These are phyloP conservation scores for Lignosus rhinocerotis DNA, from an alignment of 1,284 basidiomycete genomes.

Conservation along the genomic window DNA sequence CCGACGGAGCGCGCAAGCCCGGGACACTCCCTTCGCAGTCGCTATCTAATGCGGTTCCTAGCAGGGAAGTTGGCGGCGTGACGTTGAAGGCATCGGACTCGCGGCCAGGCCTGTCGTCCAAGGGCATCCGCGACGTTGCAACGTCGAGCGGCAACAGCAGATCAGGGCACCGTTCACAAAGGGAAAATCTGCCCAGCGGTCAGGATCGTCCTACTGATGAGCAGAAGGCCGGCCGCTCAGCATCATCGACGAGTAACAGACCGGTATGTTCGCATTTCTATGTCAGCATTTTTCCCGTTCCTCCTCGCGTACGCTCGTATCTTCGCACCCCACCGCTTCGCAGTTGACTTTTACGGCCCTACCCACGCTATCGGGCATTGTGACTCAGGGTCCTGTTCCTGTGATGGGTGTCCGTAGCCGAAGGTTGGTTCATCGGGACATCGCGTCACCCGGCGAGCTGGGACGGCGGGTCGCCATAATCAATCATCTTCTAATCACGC, in stretches of 20 bases:
- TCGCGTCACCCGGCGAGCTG: not conserved
- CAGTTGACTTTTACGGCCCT: not conserved
- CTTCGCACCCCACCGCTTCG: not conserved
- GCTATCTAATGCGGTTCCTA: conserved; percentile 6
- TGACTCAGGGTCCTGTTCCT: not conserved
- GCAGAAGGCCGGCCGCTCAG: conserved; percentile 8
- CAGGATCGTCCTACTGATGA: conserved; percentile 13
- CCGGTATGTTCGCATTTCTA: conserved; percentile 24
- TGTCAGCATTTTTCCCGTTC: conserved; percentile 4
- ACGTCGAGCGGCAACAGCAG: conserved; percentile 15
- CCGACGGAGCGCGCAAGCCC: conserved; percentile 5
- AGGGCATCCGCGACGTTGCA: conserved; percentile 14
- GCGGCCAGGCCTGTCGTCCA: not conserved
- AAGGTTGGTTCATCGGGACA: not conserved
- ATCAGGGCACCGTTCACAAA: conserved; percentile 24
- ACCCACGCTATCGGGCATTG: not conserved
- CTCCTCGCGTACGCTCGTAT: not conserved
- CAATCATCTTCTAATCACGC: not conserved
- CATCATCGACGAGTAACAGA: conserved; percentile 17
- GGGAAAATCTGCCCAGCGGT: conserved; percentile 15
- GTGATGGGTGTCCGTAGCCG: conserved; percentile 7
- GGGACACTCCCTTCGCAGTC: not conserved
- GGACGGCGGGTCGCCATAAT: not conserved
- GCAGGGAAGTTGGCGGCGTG: not conserved
- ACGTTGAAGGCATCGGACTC: conserved; percentile 8